Conservation (phyloP, 2,329 filamentous ascomycete genomes). For the Alternaria tenuissima region DNA sequence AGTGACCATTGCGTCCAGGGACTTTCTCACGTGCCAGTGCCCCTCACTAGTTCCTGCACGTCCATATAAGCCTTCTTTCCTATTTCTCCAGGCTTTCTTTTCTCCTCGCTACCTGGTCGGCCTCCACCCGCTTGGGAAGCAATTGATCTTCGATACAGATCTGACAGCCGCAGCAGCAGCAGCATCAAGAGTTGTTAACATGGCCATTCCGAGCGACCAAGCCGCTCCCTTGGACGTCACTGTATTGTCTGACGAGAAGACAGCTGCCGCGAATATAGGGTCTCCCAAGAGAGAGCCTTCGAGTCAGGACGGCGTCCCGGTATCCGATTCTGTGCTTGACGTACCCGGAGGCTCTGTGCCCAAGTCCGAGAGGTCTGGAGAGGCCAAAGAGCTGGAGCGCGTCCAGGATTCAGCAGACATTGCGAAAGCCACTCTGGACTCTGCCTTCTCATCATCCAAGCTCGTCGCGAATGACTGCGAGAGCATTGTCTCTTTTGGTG, state of each 20-base stretch:
- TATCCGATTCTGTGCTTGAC: not conserved
- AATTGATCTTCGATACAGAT: not conserved
- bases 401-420: not conserved
- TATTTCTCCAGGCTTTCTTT: not conserved
- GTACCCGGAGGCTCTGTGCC: too few relatives aligned
- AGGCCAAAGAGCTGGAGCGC: not conserved
- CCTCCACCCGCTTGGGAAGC: not conserved
- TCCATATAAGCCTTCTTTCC: not conserved
- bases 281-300: too few relatives aligned
- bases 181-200: not conserved
- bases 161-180: too few relatives aligned
- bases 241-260: too few relatives aligned
- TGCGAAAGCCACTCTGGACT: not conserved
- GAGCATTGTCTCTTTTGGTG: not conserved
- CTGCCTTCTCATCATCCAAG: not conserved
- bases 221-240: too few relatives aligned
- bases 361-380: not conserved
- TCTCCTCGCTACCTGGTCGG: accelerated
- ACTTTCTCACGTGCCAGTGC: not conserved
- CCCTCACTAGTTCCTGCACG: not conserved
- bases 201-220: not conserved
- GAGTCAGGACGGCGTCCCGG: not conserved
- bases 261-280: accelerated
- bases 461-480: not conserved
- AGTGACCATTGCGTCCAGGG: not conserved